These are phyloP conservation scores for Steccherinum ochraceum DNA, from an alignment of 768 basidiomycete genomes.

Conservation along the genomic window DNA sequence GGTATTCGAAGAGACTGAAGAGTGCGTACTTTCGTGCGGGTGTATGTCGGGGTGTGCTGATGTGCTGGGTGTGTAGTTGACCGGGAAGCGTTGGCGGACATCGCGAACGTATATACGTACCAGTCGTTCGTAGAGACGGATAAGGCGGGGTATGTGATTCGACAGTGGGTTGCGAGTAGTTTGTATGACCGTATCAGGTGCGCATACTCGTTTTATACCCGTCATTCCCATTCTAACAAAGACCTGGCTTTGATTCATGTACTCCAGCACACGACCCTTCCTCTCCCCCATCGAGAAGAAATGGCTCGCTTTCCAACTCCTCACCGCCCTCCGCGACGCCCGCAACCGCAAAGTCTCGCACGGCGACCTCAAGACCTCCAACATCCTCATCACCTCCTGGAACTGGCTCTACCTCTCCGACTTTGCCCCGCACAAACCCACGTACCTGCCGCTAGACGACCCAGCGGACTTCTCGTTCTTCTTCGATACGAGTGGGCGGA, in stretches of 20 bases:
- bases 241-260: too few relatives aligned
- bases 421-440: slow-evolving; percentile 93
- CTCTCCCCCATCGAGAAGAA: slow-evolving; percentile 89
- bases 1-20: slow-evolving; percentile 74
- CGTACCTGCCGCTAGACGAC: slow-evolving; percentile 91
- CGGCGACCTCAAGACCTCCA: slow-evolving; percentile 97
- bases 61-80: slow-evolving; percentile 50
- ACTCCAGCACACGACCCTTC: slow-evolving; percentile 86
- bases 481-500: slow-evolving; percentile 90
- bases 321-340: slow-evolving; percentile 79
- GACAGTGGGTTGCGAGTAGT: slow-evolving; percentile 93
- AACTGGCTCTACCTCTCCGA: slow-evolving; percentile 95
- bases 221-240: background rate
- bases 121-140: slow-evolving; percentile 92
- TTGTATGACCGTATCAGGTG: slow-evolving; percentile 97
- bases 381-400: slow-evolving; percentile 93
- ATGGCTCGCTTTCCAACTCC: slow-evolving; percentile 94
- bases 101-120: slow-evolving; percentile 85
- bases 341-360: slow-evolving; percentile 86
- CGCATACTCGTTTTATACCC: slow-evolving; percentile 16
- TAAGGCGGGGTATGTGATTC: slow-evolving; percentile 89
- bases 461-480: slow-evolving; percentile 97
- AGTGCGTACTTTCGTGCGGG: slow-evolving; percentile 33
- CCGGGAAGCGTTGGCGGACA: slow-evolving; percentile 75
- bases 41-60: background rate